These are phyloP conservation scores for Ceratobasidium sp. DNA, from an alignment of 1,284 basidiomycete species.

Conservation along the genomic window DNA sequence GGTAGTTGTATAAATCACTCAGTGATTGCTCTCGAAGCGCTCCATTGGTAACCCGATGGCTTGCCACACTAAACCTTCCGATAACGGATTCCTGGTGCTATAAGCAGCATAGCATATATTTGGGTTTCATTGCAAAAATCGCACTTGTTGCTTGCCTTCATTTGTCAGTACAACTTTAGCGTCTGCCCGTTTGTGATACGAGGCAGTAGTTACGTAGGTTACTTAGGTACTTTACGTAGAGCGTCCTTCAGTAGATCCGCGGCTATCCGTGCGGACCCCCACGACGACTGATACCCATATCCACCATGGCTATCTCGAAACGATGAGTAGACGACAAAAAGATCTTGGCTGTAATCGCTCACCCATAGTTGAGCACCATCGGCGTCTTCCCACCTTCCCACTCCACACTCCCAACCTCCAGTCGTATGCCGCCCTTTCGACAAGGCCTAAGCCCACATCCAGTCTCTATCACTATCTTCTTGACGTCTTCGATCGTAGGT, in stretches of 20 bases:
- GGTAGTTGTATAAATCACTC: no score
- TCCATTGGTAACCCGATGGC: no score
- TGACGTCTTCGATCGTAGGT: constrained; percentile 74
- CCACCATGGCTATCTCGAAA: constrained; percentile 65
- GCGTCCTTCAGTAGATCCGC: constrained; percentile 64
- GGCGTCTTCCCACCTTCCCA: constrained; percentile 54
- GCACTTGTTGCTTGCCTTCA: no score
- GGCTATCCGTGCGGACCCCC: constrained; percentile 75
- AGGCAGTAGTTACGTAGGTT: no score
- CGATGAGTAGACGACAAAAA: no score
- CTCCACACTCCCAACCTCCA: constrained; percentile 59
- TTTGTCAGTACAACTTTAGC: no score
- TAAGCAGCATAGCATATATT: no score
- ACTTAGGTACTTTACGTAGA: not conserved
- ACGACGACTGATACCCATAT: constrained; percentile 78
- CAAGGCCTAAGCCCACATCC: constrained; percentile 71
- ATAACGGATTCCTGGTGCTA: no score
- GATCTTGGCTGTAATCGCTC: constrained; percentile 47
- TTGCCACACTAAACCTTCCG: no score
- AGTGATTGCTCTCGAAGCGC: no score
- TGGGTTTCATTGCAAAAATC: no score
- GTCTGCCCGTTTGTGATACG: no score
- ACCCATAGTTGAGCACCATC: constrained; percentile 67
- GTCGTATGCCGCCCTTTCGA: constrained; percentile 64
- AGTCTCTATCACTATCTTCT: constrained; percentile 72